Conservation (phyloP, 2,329 filamentous ascomycete genomes). For the Ceratocystis alfenasii region DNA sequence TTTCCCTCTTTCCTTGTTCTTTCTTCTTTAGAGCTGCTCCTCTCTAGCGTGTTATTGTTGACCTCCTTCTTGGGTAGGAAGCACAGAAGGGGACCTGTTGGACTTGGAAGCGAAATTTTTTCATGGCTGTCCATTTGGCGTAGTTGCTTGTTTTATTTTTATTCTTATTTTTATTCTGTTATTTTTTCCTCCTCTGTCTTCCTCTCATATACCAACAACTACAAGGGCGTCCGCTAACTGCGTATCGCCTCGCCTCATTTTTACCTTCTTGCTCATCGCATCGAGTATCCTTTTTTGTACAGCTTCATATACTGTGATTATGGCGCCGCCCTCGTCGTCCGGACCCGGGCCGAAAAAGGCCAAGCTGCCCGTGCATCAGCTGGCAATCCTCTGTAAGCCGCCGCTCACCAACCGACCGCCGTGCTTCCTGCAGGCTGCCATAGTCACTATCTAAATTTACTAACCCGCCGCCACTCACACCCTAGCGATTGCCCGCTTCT, state of each 20-base stretch:
- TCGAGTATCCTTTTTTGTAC: neutral
- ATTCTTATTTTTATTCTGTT: constrained; percentile 3
- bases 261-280: neutral
- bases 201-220: neutral
- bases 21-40: neutral
- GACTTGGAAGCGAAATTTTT: constrained; percentile 7
- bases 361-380: constrained; percentile 20
- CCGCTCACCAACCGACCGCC: neutral
- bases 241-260: neutral
- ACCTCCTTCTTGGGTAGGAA: neutral
- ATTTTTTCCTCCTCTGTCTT: neutral
- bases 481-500: constrained; percentile 63
- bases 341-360: constrained; percentile 14
- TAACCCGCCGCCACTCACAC: no score
- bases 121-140: neutral
- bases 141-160: neutral
- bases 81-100: neutral
- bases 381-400: constrained; percentile 22
- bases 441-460: no score
- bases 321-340: constrained; percentile 6
- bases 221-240: no score
- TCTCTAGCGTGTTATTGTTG: neutral
- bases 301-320: neutral
- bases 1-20: neutral
- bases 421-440: neutral